Percentiles rank a stretch among this genome's conserved stretches.
Evolutionary conservation across 306 rosid genomes (phyloP).

Genomic region (apple (Malus domestica)): DNA sequence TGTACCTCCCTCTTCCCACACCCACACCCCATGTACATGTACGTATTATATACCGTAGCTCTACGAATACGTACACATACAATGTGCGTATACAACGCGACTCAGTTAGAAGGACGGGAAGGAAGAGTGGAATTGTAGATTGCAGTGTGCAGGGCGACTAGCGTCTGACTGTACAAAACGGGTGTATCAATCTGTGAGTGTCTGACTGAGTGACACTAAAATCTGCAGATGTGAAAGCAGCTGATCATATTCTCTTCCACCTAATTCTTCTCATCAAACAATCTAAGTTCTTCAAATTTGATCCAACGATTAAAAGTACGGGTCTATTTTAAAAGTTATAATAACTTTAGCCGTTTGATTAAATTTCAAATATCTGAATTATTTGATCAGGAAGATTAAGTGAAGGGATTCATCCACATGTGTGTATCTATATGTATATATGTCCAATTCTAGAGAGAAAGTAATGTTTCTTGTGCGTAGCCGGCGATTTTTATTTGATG

Average conservation of each 20-base stretch:
- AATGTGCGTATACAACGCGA: neutral
- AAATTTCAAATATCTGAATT: fast-evolving
- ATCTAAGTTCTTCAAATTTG: fast-evolving
- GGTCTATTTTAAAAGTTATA: too few relatives aligned
- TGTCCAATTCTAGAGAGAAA: neutral
- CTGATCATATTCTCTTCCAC: too few relatives aligned
- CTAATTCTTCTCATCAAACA: fast-evolving
- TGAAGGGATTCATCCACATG: too few relatives aligned
- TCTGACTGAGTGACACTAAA: neutral
- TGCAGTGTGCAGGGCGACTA: neutral
- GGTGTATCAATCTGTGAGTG: neutral
- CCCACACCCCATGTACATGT: neutral
- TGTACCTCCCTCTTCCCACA: neutral
- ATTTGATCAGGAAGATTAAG: too few relatives aligned
- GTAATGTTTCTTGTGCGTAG: too few relatives aligned
- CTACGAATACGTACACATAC: neutral
- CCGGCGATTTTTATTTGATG: slow-evolving; percentile 2
- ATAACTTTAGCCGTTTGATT: fast-evolving
- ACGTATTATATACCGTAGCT: neutral
- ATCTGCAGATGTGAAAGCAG: neutral
- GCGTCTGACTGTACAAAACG: neutral
- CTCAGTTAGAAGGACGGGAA: neutral
- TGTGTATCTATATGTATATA: too few relatives aligned
- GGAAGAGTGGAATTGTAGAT: neutral
- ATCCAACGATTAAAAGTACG: fast-evolving